Conservation (phyloP, 164 flowering plant species). For the Vitis rupestris region DNA sequence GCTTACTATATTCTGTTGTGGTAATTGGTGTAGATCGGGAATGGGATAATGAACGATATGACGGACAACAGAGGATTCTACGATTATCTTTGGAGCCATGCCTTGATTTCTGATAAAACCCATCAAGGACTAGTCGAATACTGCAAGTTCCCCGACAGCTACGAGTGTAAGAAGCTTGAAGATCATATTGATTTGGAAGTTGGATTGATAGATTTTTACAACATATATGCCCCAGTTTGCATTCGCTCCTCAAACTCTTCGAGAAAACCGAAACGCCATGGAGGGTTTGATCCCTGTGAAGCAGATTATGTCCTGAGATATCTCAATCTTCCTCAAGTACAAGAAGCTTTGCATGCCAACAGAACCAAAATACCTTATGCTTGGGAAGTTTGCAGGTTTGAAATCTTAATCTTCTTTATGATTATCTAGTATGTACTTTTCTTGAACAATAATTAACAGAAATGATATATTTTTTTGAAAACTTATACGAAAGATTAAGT, state of each 20-base stretch:
- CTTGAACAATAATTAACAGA: too few relatives aligned
- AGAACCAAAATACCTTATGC: constrained; percentile 14
- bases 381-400: constrained; percentile 23
- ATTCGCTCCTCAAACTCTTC: background rate
- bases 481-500: too few relatives aligned
- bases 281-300: constrained; percentile 29
- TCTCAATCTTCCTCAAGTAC: constrained; percentile 26
- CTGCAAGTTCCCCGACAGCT: constrained; percentile 19
- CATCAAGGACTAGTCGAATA: constrained; percentile 15
- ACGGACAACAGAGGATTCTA: constrained; percentile 19
- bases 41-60: constrained; percentile 34
- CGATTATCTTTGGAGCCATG: constrained; percentile 43
- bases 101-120: constrained; percentile 42
- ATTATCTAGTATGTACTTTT: too few relatives aligned
- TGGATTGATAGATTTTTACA: constrained; percentile 24
- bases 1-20: background rate
- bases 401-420: background rate
- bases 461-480: too few relatives aligned
- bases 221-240: constrained; percentile 51
- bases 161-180: constrained; percentile 3
- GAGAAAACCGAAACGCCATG: background rate
- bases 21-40: constrained; percentile 39
- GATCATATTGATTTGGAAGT: background rate
- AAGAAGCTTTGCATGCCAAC: constrained; percentile 27
- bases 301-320: constrained; percentile 14